Evolutionary conservation across 139 green algal genomes (phyloP), one percentile per base, ranked within the genome.

Genomic region (Picochlorum costavermella): DNA sequence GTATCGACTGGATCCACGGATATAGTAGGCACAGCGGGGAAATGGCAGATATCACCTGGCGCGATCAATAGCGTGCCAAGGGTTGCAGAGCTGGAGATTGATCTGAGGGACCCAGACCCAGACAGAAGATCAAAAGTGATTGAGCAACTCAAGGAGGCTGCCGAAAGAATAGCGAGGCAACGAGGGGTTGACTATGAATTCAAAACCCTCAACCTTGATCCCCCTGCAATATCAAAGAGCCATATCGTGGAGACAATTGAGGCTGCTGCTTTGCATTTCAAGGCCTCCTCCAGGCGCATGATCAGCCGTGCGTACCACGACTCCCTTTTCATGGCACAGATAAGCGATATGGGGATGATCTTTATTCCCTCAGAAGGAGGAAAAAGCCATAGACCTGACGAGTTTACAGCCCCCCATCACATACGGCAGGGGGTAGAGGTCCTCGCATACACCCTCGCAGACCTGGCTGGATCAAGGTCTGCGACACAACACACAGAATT

Each of bases 241-340:
- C 58, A 79, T 20, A 81, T 97, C 25, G 56, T 89, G 16, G 56
- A 56, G 2, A 86, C 92, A 0, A 72, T 84, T 16, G 56, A 64
- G 28, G 53, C 44, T 1, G 64, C 90, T 3, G 85, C 78, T 0
- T n/a, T 79, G 46, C 17, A 75, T 25, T 69, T 96, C 26, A 75
- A 75, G 0, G 68, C 88, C 2, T 69, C 6, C 43, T 82, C 76
- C 26, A 87, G 72, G 66, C 60, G 57, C 12, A 92, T 98, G 87
- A 86, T 96, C 50, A 90, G 77, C 73, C 68, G 93, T 1, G 92
- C 92, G 2, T 98, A 98, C 70, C 92, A 98, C 66, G 92, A 98
- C 70, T 83, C 91, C 2, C 79, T 97, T 11, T 97, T 98, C 75
- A 97, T 98, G 91, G 84, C 92, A 3, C 73, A 74, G 50, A 78